A percentile compares a stretch with the other conserved stretches of the same genome.
These are phyloP conservation scores for Aureobasidium sp. DNA, from an alignment of 2,329 filamentous ascomycete genomes.

Conservation along the genomic window DNA sequence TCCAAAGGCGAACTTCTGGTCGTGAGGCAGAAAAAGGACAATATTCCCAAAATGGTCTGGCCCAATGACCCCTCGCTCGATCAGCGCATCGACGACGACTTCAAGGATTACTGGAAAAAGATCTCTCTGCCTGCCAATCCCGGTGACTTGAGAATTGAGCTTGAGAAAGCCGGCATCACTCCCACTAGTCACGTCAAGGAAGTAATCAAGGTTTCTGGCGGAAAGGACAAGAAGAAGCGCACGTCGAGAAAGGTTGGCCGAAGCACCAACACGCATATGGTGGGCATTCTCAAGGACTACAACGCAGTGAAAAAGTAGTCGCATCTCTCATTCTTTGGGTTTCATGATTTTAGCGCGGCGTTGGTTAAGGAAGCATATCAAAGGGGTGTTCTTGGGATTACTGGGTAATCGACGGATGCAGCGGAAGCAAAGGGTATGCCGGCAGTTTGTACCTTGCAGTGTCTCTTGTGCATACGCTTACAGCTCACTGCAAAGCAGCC, in stretches of 20 bases:
- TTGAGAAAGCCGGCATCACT: slow-evolving; percentile 71
- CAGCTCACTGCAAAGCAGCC: not conserved
- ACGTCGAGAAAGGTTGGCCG: slow-evolving; percentile 69
- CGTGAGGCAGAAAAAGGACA: slow-evolving; percentile 86
- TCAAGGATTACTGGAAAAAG: slow-evolving; percentile 75
- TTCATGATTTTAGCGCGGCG: slow-evolving; percentile 13
- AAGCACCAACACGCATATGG: slow-evolving; percentile 84
- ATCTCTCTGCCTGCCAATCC: slow-evolving; percentile 64
- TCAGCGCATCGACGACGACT: slow-evolving; percentile 72
- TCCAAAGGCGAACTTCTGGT: slow-evolving; percentile 72
- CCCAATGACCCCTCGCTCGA: slow-evolving; percentile 60
- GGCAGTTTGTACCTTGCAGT: not conserved
- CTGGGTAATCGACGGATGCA: not conserved
- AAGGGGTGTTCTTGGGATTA: not conserved
- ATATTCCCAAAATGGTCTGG: slow-evolving; percentile 80
- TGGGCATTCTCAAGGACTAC: slow-evolving; percentile 70
- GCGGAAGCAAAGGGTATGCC: not conserved
- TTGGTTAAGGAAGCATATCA: slow-evolving; percentile 9
- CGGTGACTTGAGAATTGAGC: slow-evolving; percentile 69
- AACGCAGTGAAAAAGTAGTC: slow-evolving; percentile 26
- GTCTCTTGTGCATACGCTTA: not conserved
- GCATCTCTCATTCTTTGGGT: not conserved
- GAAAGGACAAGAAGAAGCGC: slow-evolving; percentile 66
- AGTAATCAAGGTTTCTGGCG: slow-evolving; percentile 42
- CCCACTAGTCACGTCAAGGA: slow-evolving; percentile 76